These are phyloP conservation scores for Sordariomycetes sp. DNA, from an alignment of 2,329 filamentous ascomycete species.

Conservation along the genomic window DNA sequence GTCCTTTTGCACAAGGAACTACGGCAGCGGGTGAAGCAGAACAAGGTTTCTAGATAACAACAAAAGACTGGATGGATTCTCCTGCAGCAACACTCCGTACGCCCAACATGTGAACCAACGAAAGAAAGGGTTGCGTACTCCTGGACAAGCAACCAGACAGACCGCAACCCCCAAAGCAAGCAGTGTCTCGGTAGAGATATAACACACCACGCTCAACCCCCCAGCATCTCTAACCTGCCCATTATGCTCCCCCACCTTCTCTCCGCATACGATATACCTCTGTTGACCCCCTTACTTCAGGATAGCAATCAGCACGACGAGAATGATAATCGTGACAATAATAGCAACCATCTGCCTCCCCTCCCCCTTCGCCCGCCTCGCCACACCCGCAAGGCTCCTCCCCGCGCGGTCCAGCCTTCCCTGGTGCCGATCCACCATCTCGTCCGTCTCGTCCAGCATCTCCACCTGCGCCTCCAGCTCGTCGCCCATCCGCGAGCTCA, in stretches of 20 bases:
- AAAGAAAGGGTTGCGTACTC: neutral
- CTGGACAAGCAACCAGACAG: neutral
- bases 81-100: neutral
- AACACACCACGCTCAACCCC: neutral
- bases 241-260: neutral
- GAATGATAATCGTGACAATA: conserved; percentile 68
- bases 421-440: conserved; percentile 71
- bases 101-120: neutral
- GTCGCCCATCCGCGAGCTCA: conserved; percentile 92
- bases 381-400: conserved; percentile 59
- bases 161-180: neutral
- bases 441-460: conserved; percentile 83
- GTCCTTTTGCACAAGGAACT: too few species aligned
- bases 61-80: neutral
- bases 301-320: conserved; percentile 74
- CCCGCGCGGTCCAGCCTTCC: conserved; percentile 65
- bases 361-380: conserved; percentile 62
- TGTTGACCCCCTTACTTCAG: conserved; percentile 48
- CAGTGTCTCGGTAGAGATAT: neutral
- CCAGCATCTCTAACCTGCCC: neutral
- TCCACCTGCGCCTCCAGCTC: conserved; percentile 86
- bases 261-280: neutral
- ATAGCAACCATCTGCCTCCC: conserved; percentile 82
- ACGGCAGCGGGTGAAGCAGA: too few species aligned
- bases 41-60: neutral